Conservation (phyloP, 108 stramenopile genomes). For the Fragilaria radians region DNA sequence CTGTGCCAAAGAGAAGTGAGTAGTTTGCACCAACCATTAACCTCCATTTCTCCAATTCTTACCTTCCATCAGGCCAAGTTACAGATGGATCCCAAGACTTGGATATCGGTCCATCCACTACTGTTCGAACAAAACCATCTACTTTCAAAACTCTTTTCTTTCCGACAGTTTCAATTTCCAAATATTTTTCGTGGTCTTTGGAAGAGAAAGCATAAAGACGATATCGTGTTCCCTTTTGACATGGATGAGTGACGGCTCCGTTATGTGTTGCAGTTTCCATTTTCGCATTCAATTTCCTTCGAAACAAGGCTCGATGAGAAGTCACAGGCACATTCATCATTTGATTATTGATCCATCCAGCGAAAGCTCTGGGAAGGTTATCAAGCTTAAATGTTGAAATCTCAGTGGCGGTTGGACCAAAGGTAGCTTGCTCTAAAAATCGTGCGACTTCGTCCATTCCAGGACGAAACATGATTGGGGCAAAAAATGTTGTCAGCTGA, state of each 20-base stretch:
- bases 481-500: background rate
- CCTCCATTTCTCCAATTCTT: no score
- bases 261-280: slow-evolving; percentile 12
- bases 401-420: slow-evolving; percentile 35
- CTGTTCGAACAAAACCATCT: no score
- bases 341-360: slow-evolving; percentile 36
- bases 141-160: no score
- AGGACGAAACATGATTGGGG: no score
- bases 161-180: background rate
- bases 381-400: no score
- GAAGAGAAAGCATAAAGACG: slow-evolving; percentile 4
- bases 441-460: slow-evolving; percentile 28
- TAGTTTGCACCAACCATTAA: no score
- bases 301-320: slow-evolving; percentile 35
- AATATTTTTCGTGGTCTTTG: background rate
- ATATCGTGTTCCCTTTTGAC: slow-evolving; percentile 23
- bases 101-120: no score
- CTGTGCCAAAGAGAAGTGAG: no score
- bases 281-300: slow-evolving; percentile 20
- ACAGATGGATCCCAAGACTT: no score
- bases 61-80: no score
- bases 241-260: slow-evolving; percentile 21
- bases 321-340: slow-evolving; percentile 27
- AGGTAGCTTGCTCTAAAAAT: slow-evolving; percentile 56
- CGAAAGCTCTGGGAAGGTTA: no score